Percentiles rank a stretch among this genome's conserved stretches.
Evolutionary conservation across 768 basidiomycete species (phyloP).

Genomic region (Glaciozyma martinii): DNA sequence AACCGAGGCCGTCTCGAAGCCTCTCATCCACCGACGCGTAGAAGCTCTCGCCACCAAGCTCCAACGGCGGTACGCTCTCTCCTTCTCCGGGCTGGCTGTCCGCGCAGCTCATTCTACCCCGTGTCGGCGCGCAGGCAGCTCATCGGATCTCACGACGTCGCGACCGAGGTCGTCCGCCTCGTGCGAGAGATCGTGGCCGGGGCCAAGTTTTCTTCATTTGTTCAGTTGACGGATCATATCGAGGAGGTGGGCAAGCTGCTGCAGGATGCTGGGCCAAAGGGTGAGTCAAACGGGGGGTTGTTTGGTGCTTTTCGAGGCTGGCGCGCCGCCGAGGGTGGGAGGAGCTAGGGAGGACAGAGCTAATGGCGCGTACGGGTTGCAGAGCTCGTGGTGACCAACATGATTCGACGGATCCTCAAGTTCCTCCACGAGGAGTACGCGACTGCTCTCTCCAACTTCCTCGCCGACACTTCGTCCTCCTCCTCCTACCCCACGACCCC

Average conservation of each 20-base stretch:
- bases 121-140: conserved; percentile 55
- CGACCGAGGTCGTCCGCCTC: conserved; percentile 78
- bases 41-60: conserved; percentile 35
- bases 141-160: conserved; percentile 79
- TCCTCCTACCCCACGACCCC: conserved; percentile 12
- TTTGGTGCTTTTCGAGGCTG: background rate
- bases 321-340: too few species aligned
- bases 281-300: conserved; percentile 42
- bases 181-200: conserved; percentile 81
- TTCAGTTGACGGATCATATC: conserved; percentile 71
- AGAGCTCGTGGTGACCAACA: conserved; percentile 95
- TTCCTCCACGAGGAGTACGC: conserved; percentile 92
- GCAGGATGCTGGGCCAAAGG: conserved; percentile 90
- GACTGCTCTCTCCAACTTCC: conserved; percentile 51
- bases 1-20: conserved; percentile 17
- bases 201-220: conserved; percentile 75
- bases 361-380: conserved; percentile 11
- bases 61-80: conserved; percentile 33
- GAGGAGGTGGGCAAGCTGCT: conserved; percentile 67
- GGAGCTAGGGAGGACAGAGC: too few species aligned
- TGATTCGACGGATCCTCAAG: conserved; percentile 81
- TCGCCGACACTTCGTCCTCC: conserved; percentile 13
- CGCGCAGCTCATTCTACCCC: background rate
- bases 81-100: conserved; percentile 10
- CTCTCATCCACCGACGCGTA: conserved; percentile 27